These are phyloP conservation scores for Phytopythium chamaehyphon DNA, from an alignment of 352 stramenopile species.

Conservation along the genomic window DNA sequence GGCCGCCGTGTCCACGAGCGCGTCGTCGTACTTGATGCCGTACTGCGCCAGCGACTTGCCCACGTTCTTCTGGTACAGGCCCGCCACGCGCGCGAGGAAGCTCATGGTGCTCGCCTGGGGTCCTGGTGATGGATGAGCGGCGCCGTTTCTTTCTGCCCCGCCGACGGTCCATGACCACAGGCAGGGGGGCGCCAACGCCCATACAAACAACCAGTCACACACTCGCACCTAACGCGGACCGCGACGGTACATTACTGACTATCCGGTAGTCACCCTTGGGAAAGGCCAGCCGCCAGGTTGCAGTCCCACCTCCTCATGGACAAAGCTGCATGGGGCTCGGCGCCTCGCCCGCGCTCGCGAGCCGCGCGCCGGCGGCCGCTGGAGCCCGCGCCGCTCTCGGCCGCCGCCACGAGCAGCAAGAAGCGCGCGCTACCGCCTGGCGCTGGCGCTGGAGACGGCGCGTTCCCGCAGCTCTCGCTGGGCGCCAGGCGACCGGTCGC, in stretches of 20 bases:
- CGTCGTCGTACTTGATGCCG: conserved; percentile 87
- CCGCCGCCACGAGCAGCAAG: neutral
- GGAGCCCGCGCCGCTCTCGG: conserved; percentile 1
- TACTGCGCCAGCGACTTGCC: conserved; percentile 76
- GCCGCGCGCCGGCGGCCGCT: conserved; percentile 22
- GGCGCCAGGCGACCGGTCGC: neutral
- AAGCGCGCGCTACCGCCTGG: no score
- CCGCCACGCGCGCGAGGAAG: conserved; percentile 52
- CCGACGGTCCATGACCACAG: neutral
- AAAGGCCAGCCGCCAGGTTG: no score
- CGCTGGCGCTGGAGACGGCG: neutral
- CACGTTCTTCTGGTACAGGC: conserved; percentile 82
- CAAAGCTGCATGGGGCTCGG: no score
- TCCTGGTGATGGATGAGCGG: neutral
- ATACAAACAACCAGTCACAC: no score
- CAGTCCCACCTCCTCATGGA: no score
- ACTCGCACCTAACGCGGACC: neutral
- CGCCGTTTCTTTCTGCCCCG: conserved; percentile 13
- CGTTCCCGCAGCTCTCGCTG: conserved; percentile 16
- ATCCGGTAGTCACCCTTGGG: no score
- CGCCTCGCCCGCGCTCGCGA: conserved; percentile 26
- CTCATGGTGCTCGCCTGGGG: conserved; percentile 28
- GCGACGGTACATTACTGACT: no score
- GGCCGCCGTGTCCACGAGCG: conserved; percentile 74
- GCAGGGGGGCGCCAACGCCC: neutral